Conservation (phyloP, 140 eudicot genomes). For the Oenanthe javanica region DNA sequence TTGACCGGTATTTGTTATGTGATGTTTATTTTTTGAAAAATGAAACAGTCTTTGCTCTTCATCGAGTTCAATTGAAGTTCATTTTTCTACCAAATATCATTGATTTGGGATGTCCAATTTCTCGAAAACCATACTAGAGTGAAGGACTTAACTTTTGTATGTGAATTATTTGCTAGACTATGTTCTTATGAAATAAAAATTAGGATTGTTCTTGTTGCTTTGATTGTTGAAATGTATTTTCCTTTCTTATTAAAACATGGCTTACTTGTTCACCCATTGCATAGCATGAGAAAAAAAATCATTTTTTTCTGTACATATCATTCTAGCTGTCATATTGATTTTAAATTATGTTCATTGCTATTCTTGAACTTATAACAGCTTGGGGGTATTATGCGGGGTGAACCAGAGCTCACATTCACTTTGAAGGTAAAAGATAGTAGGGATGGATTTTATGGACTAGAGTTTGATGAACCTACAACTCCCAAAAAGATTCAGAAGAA, state of each 20-base stretch:
- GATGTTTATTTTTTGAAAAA: background rate
- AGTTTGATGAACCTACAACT: constrained; percentile 41
- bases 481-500: constrained; percentile 46
- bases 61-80: background rate
- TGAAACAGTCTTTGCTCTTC: background rate
- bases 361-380: constrained; percentile 23
- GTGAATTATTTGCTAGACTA: background rate
- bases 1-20: background rate
- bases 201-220: background rate
- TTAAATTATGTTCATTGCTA: background rate
- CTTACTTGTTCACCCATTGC: background rate
- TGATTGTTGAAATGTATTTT: constrained; percentile 2
- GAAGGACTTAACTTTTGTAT: background rate
- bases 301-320: background rate
- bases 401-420: constrained; percentile 48
- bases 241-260: background rate
- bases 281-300: background rate
- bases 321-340: background rate
- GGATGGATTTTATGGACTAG: constrained; percentile 26
- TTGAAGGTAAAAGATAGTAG: constrained; percentile 24
- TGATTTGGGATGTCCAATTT: background rate
- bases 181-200: background rate
- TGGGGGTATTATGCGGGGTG: constrained; percentile 62
- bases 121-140: background rate
- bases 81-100: background rate